Evolutionary conservation across 805 yeast genomes (phyloP).

Genomic region (Metschnikowia drakensbergensis): DNA sequence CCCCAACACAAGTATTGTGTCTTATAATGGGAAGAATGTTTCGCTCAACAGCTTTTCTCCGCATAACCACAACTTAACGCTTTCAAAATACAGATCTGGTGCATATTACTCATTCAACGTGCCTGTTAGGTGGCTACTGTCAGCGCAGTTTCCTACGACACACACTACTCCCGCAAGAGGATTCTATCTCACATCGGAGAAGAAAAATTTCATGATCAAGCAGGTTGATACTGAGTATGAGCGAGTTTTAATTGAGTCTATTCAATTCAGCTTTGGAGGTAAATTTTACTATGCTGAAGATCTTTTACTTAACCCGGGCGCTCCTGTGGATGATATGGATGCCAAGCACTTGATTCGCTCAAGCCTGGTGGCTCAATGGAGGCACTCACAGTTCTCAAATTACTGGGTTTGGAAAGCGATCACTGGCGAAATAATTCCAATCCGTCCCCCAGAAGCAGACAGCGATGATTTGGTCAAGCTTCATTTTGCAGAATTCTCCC

Average conservation of each 20-base stretch:
- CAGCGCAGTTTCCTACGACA: conserved; percentile 29
- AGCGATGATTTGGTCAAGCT: conserved; percentile 21
- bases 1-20: conserved; percentile 22
- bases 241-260: conserved; percentile 26
- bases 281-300: conserved; percentile 28
- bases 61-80: conserved; percentile 25
- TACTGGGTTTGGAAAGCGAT: conserved; percentile 36
- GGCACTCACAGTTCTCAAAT: conserved; percentile 35
- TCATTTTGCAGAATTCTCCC: conserved; percentile 54
- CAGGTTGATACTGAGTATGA: conserved; percentile 26
- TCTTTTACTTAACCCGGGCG: conserved; percentile 36
- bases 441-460: conserved; percentile 26
- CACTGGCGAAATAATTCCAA: conserved; percentile 27
- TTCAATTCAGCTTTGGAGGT: conserved; percentile 42
- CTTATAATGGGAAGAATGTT: conserved; percentile 26
- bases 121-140: conserved; percentile 27
- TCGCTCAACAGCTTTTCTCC: conserved; percentile 30
- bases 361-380: conserved; percentile 43
- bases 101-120: conserved; percentile 1
- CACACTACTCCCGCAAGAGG: conserved; percentile 22
- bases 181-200: conserved; percentile 23
- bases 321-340: conserved; percentile 41
- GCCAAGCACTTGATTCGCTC: conserved; percentile 53
- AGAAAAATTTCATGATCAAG: conserved; percentile 19
- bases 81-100: conserved; percentile 25